Conservation (phyloP, 345 rosid species). For the Physaria fendleri region DNA sequence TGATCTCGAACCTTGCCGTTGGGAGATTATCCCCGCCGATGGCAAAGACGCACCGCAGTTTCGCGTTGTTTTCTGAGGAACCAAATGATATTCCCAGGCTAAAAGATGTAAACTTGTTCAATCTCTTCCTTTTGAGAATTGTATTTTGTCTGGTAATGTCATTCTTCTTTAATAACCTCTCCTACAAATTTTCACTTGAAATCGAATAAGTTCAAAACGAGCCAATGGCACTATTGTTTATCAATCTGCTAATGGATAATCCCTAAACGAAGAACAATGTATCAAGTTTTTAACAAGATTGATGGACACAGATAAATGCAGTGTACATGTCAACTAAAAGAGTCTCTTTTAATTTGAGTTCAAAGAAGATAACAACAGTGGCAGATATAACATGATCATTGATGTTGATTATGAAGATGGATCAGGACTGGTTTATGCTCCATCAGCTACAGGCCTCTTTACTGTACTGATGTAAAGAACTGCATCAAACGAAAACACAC, state of each 20-base stretch:
- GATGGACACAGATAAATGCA: no score
- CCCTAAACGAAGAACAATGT: not conserved
- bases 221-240: conserved; percentile 7
- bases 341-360: no score
- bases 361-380: no score
- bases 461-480: conserved; percentile 79
- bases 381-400: no score
- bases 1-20: conserved; percentile 89
- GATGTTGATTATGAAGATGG: no score
- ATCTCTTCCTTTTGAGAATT: not conserved
- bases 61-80: conserved; percentile 72
- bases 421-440: no score
- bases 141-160: conserved; percentile 21
- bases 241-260: not conserved
- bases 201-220: not conserved
- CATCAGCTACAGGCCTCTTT: conserved; percentile 72
- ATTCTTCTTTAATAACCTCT: conserved; percentile 5
- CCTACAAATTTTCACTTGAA: not conserved
- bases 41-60: conserved; percentile 79
- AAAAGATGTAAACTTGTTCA: conserved; percentile 1
- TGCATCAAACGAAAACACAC: conserved; percentile 28
- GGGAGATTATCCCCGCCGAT: conserved; percentile 74
- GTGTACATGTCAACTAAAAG: no score
- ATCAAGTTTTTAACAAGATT: no score
- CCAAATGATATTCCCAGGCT: not conserved